Evolutionary conservation across 202 grass and related monocot species (phyloP).

Genomic region (Dendrocalamus latiflorus): DNA sequence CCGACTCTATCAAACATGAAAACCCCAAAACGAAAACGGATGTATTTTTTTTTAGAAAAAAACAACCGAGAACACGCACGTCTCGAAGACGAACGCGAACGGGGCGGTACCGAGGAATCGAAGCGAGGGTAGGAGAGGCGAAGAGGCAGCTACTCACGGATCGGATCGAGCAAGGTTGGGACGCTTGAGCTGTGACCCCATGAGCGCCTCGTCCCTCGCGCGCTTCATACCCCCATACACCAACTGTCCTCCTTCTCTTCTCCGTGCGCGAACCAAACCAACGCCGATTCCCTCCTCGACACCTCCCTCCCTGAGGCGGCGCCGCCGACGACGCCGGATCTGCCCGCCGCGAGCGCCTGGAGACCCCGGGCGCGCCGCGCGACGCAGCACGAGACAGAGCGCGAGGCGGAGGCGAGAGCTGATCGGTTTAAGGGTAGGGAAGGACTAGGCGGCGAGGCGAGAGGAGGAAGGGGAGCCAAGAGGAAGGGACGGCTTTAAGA

Average conservation of each 20-base stretch:
- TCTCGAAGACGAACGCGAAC: not conserved
- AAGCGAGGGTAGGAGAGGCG: not conserved
- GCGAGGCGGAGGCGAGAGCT: conserved; percentile 4
- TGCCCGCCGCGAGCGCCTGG: not conserved
- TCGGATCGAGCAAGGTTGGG: conserved; percentile 71
- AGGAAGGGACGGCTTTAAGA: conserved; percentile 28
- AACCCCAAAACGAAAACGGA: not conserved
- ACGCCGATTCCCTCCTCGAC: not conserved
- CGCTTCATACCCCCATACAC: conserved; percentile 57
- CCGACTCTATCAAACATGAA: not conserved
- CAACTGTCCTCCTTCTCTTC: not conserved
- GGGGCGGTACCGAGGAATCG: not conserved
- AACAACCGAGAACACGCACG: not conserved
- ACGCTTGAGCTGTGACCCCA: conserved; percentile 74
- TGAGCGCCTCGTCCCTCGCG: conserved; percentile 54
- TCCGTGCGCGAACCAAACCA: not conserved
- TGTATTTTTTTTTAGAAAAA: not conserved
- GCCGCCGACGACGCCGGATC: conserved; percentile 38
- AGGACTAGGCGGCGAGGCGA: not conserved
- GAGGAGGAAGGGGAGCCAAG: not conserved
- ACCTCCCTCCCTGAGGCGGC: not conserved
- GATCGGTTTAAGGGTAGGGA: not conserved
- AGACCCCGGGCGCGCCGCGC: not conserved
- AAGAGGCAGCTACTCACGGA: conserved; percentile 65
- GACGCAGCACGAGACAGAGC: not conserved